Evolutionary conservation across 257 asterid genomes (phyloP), one percentile per base, ranked within the genome.

Genomic region (Lycium ferocissimum): DNA sequence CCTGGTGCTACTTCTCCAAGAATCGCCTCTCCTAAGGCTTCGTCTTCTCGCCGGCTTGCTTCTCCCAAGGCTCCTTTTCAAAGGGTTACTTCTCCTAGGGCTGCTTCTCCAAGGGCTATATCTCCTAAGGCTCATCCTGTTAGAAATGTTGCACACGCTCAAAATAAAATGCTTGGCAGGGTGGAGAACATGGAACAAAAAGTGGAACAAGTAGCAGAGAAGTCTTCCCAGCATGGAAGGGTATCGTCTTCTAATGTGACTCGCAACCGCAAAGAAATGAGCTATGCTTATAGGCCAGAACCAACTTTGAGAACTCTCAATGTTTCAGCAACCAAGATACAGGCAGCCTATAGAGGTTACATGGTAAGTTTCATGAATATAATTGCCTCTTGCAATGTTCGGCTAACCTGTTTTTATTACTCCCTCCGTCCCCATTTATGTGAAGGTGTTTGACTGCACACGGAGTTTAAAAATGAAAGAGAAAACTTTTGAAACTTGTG

Each of bases 321-420:
- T 20, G 87, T 89, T 81, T 89, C 97, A 10, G 98, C 98, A 63
- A 92, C 88, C 81, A 93, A 86, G 87, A 92, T 97, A 65, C 99
- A 97, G 88, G 93, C 99, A 51, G 94, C 92, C n/a, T 97, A 87
- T 67, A 88, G 98, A 86, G 98, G 99, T 81, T 94, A 92, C 85
- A 84, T 90, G 98, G 99, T 97, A 92, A 92, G 88, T 40, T 84
- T 57, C 20, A 13, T 26, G 33, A 26, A 49, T 82, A 87, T 72
- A 0, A 56, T 80, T 17, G 13, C 82, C 15, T 18, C 82, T 76
- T 26, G 47, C 81, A 22, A 76, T 51, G 22, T 7, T 10, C 56
- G 56, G 45, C 45, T 40, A 40, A 40, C 45, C 45, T 40, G 2
- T 40, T 40, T 6, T 40, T 40, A 40, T 40, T 40, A 40, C 45